phyloP scores from a whole-genome alignment of 1,284 basidiomycete species.

The Thelephora terrestris region DNA sequence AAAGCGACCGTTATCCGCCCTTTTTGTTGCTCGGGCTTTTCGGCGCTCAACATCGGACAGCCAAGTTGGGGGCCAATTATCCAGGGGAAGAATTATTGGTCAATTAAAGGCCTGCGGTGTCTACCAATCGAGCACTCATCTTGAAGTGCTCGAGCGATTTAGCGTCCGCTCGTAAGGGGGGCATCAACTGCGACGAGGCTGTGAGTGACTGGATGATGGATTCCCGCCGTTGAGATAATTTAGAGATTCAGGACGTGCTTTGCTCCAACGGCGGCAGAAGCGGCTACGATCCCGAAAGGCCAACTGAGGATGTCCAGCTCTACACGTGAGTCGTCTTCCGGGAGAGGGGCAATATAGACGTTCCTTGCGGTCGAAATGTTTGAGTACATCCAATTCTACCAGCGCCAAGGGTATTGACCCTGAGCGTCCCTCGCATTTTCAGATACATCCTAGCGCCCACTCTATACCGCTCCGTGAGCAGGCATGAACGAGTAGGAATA shows the following conservation, averaged over 20 bases:
- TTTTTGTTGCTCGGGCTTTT: too few species aligned
- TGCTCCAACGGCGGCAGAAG: conserved; percentile 61
- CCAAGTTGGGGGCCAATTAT: too few species aligned
- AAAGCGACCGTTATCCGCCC: too few species aligned
- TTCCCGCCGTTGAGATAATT: conserved; percentile 12
- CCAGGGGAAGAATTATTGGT: too few species aligned
- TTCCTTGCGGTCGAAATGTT: conserved; percentile 87
- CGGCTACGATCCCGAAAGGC: conserved; percentile 29
- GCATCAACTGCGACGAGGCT: too few species aligned
- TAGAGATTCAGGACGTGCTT: conserved; percentile 77
- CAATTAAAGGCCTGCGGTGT: conserved; percentile 62
- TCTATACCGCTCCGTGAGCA: conserved; percentile 79
- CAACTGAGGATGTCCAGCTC: neutral
- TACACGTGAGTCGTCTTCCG: conserved; percentile 34
- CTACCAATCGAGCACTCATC: conserved; percentile 57
- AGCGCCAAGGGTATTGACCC: conserved; percentile 83
- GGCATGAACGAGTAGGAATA: conserved; percentile 77
- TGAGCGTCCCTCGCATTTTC: conserved; percentile 73
- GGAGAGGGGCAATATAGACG: conserved; percentile 81
- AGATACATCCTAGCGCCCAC: conserved; percentile 81
- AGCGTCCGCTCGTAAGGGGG: too few species aligned
- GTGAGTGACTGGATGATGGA: neutral
- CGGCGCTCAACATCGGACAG: too few species aligned
- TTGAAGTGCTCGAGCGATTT: conserved; percentile 87
- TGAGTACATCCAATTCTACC: conserved; percentile 81